Conservation (phyloP, 352 stramenopile species). For the Globisporangium emineosum region DNA sequence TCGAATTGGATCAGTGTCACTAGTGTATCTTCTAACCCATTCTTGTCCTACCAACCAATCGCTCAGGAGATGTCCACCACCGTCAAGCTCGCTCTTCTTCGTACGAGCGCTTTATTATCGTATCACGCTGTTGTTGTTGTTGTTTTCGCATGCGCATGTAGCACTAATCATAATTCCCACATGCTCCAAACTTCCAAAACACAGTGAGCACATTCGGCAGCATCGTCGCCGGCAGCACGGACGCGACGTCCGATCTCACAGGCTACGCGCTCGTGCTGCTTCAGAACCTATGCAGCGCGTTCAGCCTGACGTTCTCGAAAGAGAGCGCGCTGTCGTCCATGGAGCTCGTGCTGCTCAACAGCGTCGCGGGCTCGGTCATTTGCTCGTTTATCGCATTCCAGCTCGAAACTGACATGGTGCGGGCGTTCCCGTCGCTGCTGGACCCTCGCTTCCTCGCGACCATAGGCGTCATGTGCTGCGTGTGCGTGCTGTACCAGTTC, state of each 20-base stretch:
- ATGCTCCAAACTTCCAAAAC: neutral
- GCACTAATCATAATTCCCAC: neutral
- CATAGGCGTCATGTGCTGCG: constrained; percentile 52
- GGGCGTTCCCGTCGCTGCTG: constrained; percentile 24
- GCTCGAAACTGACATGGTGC: constrained; percentile 42
- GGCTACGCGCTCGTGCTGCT: constrained; percentile 61
- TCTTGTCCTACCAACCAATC: neutral
- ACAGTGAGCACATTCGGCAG: constrained; percentile 62
- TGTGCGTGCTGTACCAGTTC: constrained; percentile 75
- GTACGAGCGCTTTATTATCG: constrained; percentile 23
- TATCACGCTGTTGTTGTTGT: neutral
- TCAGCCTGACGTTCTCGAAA: constrained; percentile 63
- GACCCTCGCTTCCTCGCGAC: constrained; percentile 32
- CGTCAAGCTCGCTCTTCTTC: constrained; percentile 59
- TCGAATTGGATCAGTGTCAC: neutral
- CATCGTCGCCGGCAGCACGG: constrained; percentile 51
- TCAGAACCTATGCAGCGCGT: constrained; percentile 68
- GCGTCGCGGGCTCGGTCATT: constrained; percentile 37
- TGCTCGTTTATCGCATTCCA: constrained; percentile 36
- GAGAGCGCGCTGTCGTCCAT: constrained; percentile 47
- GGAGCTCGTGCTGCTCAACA: constrained; percentile 61
- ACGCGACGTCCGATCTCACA: constrained; percentile 36
- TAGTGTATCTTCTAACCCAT: neutral
- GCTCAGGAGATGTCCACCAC: constrained; percentile 35
- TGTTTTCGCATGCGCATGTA: neutral